phyloP scores from a whole-genome alignment of 768 basidiomycete species.

The Amanita pseudoporphyria region DNA sequence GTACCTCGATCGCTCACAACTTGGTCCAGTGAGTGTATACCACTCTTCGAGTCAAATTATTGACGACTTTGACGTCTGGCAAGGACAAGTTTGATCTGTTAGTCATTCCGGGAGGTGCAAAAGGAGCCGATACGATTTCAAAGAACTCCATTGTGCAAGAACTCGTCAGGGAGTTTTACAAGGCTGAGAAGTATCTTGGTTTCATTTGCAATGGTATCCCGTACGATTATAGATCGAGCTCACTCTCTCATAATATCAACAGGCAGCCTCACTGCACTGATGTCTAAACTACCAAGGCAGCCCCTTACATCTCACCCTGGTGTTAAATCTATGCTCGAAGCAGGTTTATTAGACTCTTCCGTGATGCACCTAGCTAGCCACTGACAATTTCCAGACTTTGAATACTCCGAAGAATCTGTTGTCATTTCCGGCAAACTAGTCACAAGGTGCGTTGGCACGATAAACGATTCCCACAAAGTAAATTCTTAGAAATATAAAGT shows the following conservation, averaged over 20 bases:
- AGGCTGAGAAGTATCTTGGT: constrained; percentile 49
- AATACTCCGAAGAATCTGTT: constrained; percentile 66
- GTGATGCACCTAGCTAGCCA: not conserved
- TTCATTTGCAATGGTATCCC: constrained; percentile 79
- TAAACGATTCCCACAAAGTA: not conserved
- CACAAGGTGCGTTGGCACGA: constrained; percentile 48
- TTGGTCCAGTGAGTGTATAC: constrained; percentile 36
- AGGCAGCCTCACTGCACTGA: constrained; percentile 67
- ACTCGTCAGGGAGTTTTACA: constrained; percentile 48
- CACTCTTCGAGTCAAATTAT: no score
- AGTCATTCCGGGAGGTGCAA: constrained; percentile 70
- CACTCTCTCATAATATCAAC: not conserved
- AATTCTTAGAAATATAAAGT: constrained; percentile 23
- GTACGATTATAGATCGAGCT: not conserved
- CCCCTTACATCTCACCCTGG: constrained; percentile 74
- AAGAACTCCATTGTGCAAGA: constrained; percentile 47
- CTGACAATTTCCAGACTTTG: constrained; percentile 39
- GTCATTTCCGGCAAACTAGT: constrained; percentile 65
- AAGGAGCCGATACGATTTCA: constrained; percentile 69
- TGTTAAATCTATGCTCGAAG: constrained; percentile 49
- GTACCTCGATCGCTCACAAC: constrained; percentile 34
- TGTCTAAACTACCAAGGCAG: constrained; percentile 49
- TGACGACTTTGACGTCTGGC: no score
- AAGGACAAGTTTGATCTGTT: constrained; percentile 64
- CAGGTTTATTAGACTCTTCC: constrained; percentile 25